Base-by-base conservation (phyloP, 2,329 filamentous ascomycete genomes). In the Exserohilum rostratum region DNA sequence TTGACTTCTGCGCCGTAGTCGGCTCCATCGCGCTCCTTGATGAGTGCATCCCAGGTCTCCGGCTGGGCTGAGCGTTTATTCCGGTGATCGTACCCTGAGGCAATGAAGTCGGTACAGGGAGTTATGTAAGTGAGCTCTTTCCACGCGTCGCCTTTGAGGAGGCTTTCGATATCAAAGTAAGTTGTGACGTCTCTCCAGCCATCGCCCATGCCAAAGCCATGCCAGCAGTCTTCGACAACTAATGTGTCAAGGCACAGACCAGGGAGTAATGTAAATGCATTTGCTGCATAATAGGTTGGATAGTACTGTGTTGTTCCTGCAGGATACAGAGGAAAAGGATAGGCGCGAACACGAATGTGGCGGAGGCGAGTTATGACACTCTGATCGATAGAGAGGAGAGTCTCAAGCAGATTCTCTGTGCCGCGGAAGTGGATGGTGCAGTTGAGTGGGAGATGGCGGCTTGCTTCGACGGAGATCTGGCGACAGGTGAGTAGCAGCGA, bases 181-280 rank as follows among this genome's bases (percentile, higher is more conserved):
- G 71, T 74, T 1, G 67, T 71, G 6, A 71, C 61, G 50, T 74
- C 70, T 46, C 69, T 67, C 68, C 68, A 74, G 15, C 66, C 65
- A 40, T 72, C 70, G 15, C 66, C 64, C 39, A 71, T 50, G 5
- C 70, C 71, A 39, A 68, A 68, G n/a, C 68, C 71, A 50, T 75
- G 72, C 61, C 70, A 74, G 34, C 65, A 66, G 40, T 75, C 72
- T 18, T 74, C 67, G 1, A 75, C 65, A 17, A 68, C 59, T 7
- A 75, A 58, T 6, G 63, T 61, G 34, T 73, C 64, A 7, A 75
- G 60, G 50, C 67, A 64, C 11, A 75, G 56, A 0, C 72, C 71
- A 9, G 71, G 70, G 6, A 75, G 55, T 6, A 74, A 50, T 6
- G 61, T 57, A 9, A 75, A 44, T 2, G 72, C 71, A 42, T 72